These are phyloP conservation scores for Raffaelea deltoideospora DNA, from an alignment of 2,329 filamentous ascomycete species.

Conservation along the genomic window DNA sequence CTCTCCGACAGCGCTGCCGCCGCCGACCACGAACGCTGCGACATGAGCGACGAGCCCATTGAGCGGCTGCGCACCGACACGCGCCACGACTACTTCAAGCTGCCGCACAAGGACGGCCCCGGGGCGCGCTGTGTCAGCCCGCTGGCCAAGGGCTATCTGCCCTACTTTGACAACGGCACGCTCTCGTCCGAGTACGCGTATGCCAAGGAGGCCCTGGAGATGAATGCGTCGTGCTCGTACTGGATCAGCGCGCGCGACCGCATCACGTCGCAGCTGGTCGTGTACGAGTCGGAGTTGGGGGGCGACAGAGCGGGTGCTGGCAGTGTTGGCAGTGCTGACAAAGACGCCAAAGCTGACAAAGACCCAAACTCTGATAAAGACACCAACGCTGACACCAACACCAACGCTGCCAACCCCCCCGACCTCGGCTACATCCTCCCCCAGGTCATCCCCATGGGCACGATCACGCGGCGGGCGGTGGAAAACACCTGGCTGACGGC, in stretches of 20 bases:
- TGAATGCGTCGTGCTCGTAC: conserved; percentile 98
- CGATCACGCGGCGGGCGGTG: conserved; percentile 82
- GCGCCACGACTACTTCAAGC: conserved; percentile 64
- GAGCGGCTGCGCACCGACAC: conserved; percentile 49
- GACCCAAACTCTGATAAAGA: conserved; percentile 2
- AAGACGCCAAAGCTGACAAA: background rate
- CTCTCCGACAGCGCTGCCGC: background rate
- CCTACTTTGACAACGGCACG: conserved; percentile 81
- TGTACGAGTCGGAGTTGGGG: conserved; percentile 53
- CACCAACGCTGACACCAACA: background rate
- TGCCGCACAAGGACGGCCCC: conserved; percentile 92
- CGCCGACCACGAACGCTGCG: conserved; percentile 51
- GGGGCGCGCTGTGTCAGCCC: conserved; percentile 71
- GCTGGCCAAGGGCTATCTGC: conserved; percentile 77
- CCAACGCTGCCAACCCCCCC: conserved; percentile 9
- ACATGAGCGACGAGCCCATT: conserved; percentile 63
- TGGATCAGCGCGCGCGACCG: conserved; percentile 94
- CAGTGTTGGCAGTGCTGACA: conserved; percentile 3
- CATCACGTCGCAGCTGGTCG: conserved; percentile 89
- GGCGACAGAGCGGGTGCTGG: background rate
- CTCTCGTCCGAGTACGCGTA: conserved; percentile 78
- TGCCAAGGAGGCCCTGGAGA: conserved; percentile 87
- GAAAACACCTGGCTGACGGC: conserved; percentile 98
- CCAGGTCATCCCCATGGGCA: conserved; percentile 96
- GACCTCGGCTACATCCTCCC: conserved; percentile 72